Base-by-base conservation (phyloP, 1,139 yeast genomes). In the Meyerozyma athensensis region DNA sequence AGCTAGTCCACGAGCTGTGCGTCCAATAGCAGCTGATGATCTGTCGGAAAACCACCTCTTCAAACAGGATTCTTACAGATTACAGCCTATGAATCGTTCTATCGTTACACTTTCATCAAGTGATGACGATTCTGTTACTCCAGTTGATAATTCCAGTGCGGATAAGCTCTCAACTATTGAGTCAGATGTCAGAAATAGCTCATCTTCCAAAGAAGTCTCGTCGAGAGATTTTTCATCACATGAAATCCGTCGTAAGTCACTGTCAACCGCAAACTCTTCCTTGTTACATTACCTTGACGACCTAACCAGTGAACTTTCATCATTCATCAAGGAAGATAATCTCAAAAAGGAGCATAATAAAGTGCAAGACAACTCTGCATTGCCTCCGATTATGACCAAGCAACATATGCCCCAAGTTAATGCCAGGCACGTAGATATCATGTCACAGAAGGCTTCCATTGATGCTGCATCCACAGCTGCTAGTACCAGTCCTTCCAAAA, bases 1-100 rank as follows among this genome's bases (percentile, higher is more conserved):
- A 5, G n/a, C 21, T 5, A 24, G 12, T 7, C 37, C 41, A 8
- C 34, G 13, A 8, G 36, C 23, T 6, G 18, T 16, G 10, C 14
- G 10, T 9, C n/a, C 9, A 3, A 10, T 17, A 16, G 19, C 9
- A 4, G 16, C 9, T 8, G 19, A 26, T 7, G 19, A 19, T n/a
- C 18, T 9, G 3, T 3, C 22, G 4, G 20, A 13, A 7, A 6
- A 10, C 5, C 19, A 12, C 8, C 22, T 14, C 12, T 26, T 28
- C 32, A 51, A 46, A 26, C 52, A 59, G 16, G 46, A 49, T 23
- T 46, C 50, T 12, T 62, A 56, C 42, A 59, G 58, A 39, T 53
- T 65, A 36, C 54, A 52, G 37, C 72, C 71, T 5, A 48, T 61
- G 40, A 54, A 49, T 36, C 44, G 68, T 33, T 65, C 71, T 3